Percentiles rank a stretch among this genome's conserved stretches.
phyloP scores from a whole-genome alignment of 176 grass and related monocot species.

The Dactylis glomerata region DNA sequence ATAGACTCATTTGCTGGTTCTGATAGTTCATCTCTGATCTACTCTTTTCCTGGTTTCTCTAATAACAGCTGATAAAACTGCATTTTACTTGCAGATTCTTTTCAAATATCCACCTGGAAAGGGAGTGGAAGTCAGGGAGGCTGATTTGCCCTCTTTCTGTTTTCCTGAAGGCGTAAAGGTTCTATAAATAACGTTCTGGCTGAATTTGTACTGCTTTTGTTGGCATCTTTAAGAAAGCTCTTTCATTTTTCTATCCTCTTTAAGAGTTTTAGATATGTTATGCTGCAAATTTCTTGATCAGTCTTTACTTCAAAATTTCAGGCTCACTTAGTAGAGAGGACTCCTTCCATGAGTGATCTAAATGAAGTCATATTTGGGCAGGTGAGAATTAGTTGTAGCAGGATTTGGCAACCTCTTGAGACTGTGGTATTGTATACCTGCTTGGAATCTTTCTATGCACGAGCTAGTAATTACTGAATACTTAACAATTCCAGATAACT shows the following conservation, averaged over 20 bases:
- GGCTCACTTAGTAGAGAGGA: slow-evolving; percentile 94
- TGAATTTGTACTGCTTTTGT: slow-evolving; percentile 9
- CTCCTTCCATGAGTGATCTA: slow-evolving; percentile 96
- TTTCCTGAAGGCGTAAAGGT: slow-evolving; percentile 99
- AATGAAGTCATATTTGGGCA: slow-evolving; percentile 99
- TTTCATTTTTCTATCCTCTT: not conserved
- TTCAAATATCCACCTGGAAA: slow-evolving; percentile 97
- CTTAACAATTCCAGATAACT: not conserved
- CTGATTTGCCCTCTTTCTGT: slow-evolving; percentile 88
- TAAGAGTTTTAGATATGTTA: not conserved
- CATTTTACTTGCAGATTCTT: slow-evolving; percentile 73
- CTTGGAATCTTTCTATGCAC: not conserved
- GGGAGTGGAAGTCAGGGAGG: slow-evolving; percentile 64
- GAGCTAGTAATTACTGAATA: not conserved
- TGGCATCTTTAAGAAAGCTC: slow-evolving; percentile 16
- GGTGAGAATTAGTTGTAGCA: slow-evolving; percentile 45
- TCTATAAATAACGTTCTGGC: slow-evolving; percentile 23
- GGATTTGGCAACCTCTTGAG: slow-evolving; percentile 3
- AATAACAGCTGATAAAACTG: slow-evolving; percentile 15
- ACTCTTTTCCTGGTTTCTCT: not conserved
- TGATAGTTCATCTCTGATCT: slow-evolving; percentile 3
- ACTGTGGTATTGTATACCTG: not conserved
- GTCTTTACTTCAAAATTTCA: slow-evolving; percentile 38
- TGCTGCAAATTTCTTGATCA: slow-evolving; percentile 4
- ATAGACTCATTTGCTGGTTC: slow-evolving; percentile 3